These are phyloP conservation scores for Barnettozyma hawaiiensis DNA, from an alignment of 1,139 yeast species.

Conservation along the genomic window DNA sequence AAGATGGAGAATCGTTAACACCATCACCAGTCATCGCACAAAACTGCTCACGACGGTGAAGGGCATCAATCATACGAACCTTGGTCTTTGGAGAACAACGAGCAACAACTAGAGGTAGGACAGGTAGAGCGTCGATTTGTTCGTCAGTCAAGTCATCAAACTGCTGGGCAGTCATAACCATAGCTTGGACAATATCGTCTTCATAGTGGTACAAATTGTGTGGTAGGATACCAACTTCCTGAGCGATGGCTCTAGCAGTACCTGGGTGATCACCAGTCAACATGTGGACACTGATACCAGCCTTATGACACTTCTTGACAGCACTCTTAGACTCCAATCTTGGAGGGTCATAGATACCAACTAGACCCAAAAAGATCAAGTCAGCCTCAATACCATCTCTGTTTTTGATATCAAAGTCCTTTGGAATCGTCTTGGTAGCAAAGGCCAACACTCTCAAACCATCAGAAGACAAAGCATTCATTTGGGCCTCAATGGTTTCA, in stretches of 20 bases:
- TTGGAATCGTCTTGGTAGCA: conserved; percentile 28
- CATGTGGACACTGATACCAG: conserved; percentile 82
- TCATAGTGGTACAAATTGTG: conserved; percentile 58
- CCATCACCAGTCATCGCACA: conserved; percentile 91
- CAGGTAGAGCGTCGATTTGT: conserved; percentile 62
- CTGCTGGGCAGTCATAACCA: conserved; percentile 74
- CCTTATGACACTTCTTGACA: conserved; percentile 62
- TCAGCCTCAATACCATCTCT: conserved; percentile 10
- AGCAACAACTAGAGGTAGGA: conserved; percentile 73
- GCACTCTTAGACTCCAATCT: conserved; percentile 68
- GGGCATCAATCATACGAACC: conserved; percentile 78
- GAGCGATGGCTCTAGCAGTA: conserved; percentile 78
- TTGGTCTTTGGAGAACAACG: conserved; percentile 84
- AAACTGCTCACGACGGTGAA: conserved; percentile 63
- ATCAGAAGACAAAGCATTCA: conserved; percentile 37
- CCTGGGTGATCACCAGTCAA: conserved; percentile 83
- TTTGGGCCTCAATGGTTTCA: conserved; percentile 40
- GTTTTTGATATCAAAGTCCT: conserved; percentile 11
- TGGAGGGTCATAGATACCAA: conserved; percentile 84
- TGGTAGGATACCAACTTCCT: conserved; percentile 81
- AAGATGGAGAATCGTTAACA: conserved; percentile 77
- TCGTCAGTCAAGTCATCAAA: conserved; percentile 61
- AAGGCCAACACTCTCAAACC: conserved; percentile 45
- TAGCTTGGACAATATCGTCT: conserved; percentile 52
- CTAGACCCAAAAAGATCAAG: conserved; percentile 54